phyloP scores from a whole-genome alignment of 345 rosid species.

The Brassica juncea region DNA sequence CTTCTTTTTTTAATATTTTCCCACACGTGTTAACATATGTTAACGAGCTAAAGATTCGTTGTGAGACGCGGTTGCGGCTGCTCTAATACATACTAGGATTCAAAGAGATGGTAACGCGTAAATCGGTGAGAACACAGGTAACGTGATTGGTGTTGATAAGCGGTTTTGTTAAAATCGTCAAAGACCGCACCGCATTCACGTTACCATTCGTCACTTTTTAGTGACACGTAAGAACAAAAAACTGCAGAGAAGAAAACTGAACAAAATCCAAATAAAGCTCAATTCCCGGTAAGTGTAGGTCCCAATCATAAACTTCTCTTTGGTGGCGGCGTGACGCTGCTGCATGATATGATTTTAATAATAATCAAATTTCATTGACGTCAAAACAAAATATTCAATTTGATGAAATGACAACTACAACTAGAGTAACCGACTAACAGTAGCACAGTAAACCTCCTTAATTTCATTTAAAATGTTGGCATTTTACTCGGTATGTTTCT shows the following conservation, averaged over 20 bases:
- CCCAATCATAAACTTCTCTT: conserved; percentile 19
- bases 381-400: not conserved
- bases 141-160: too few relatives aligned
- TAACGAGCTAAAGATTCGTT: too few relatives aligned
- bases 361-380: not conserved
- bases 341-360: not conserved
- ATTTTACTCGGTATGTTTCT: not conserved
- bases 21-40: too few relatives aligned
- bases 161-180: too few relatives aligned
- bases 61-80: too few relatives aligned
- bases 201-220: not conserved
- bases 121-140: too few relatives aligned
- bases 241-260: not conserved
- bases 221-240: not conserved
- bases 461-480: not conserved
- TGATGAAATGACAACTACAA: conserved; percentile 3
- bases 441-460: not conserved
- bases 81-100: too few relatives aligned
- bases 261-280: not conserved
- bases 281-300: conserved; percentile 18
- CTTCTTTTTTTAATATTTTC: too few relatives aligned
- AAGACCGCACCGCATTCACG: too few relatives aligned
- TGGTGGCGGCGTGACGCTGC: conserved; percentile 16
- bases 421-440: not conserved
- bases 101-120: too few relatives aligned